Evolutionary conservation across 2,329 filamentous ascomycete genomes (phyloP).

Genomic region (Cadophora gregata): DNA sequence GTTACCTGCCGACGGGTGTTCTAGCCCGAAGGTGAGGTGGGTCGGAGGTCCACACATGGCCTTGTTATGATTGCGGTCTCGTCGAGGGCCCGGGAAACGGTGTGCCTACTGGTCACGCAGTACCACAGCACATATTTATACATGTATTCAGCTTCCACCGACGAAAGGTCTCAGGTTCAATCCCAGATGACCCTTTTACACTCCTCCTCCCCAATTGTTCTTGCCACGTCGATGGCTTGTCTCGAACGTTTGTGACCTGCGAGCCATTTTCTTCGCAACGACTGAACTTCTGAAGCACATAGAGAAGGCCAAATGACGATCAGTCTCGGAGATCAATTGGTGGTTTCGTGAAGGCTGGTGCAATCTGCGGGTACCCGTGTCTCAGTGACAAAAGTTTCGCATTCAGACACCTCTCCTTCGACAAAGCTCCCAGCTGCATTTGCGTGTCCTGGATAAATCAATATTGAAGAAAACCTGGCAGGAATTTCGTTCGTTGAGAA

Average conservation of each 20-base stretch:
- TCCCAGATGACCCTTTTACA: neutral
- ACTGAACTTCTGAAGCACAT: neutral
- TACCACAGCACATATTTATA: neutral
- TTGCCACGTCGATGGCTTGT: neutral
- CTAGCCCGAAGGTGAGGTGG: neutral
- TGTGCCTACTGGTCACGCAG: neutral
- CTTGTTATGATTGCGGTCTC: slow-evolving; percentile 18
- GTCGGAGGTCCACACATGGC: slow-evolving; percentile 7
- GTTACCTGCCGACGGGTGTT: neutral
- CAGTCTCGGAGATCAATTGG: neutral
- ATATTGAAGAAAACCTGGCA: too few relatives aligned
- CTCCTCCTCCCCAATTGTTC: neutral
- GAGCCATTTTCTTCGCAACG: neutral
- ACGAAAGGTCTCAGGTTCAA: neutral
- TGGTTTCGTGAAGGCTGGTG: neutral
- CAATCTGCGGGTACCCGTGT: neutral
- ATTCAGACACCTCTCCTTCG: neutral
- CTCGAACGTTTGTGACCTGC: neutral
- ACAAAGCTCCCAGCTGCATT: neutral
- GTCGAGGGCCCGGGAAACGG: neutral
- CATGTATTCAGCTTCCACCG: neutral
- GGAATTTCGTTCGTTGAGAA: too few relatives aligned
- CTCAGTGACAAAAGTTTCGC: neutral
- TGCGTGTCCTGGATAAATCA: too few relatives aligned
- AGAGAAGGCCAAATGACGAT: neutral